Evolutionary conservation across 345 rosid species (phyloP).

Genomic region (Eucalyptus curtisii): DNA sequence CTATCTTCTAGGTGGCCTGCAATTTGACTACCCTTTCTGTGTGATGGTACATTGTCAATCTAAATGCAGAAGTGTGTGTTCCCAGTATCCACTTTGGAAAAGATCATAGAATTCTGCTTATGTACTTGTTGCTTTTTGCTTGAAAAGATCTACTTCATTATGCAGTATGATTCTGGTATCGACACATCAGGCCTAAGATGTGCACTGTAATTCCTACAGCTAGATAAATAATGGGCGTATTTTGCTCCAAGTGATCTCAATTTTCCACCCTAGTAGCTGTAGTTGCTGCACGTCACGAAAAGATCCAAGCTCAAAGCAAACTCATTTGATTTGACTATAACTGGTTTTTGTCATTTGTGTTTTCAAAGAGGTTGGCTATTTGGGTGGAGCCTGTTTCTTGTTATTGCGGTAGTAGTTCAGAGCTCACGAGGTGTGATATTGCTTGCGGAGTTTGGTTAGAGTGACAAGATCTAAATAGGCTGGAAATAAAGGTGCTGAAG

Average conservation of each 20-base stretch:
- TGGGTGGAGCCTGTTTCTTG: slow-evolving; percentile 81
- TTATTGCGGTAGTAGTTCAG: slow-evolving; percentile 51
- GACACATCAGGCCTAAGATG: neutral
- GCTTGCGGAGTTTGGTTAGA: neutral
- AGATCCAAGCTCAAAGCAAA: neutral
- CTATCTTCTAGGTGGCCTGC: too few species aligned
- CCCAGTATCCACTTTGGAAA: neutral
- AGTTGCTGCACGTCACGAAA: neutral
- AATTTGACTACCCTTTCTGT: too few species aligned
- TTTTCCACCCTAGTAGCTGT: neutral
- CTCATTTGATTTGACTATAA: neutral
- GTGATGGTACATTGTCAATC: too few species aligned
- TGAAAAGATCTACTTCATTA: neutral
- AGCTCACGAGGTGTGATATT: neutral
- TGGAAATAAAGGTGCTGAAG: neutral
- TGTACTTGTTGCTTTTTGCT: neutral
- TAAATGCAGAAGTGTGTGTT: neutral
- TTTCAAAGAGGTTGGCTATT: slow-evolving; percentile 71
- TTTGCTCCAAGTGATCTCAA: neutral
- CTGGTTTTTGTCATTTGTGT: neutral
- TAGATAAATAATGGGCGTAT: neutral
- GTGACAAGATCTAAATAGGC: neutral
- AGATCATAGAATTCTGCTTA: neutral
- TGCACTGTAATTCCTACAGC: neutral
- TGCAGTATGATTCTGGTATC: neutral